Percentiles rank a stretch among this genome's conserved stretches.
phyloP scores from a whole-genome alignment of 2,329 filamentous ascomycete species.

The Penicillium psychrosexuale region DNA sequence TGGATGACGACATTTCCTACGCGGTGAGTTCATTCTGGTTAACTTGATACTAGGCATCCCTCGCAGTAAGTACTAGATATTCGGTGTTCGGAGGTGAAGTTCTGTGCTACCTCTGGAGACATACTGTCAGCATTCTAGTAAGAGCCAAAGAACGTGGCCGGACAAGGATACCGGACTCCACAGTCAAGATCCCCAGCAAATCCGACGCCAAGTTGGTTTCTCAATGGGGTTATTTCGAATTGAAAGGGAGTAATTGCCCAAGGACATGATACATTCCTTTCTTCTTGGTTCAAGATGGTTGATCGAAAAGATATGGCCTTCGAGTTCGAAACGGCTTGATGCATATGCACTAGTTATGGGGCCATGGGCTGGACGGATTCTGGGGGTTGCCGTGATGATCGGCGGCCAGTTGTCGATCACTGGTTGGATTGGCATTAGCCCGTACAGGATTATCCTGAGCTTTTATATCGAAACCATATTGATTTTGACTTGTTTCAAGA shows the following conservation, averaged over 20 bases:
- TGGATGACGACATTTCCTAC: neutral
- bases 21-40: too few relatives aligned
- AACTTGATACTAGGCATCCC: neutral
- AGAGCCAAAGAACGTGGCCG: conserved; percentile 6
- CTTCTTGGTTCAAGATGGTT: neutral
- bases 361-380: neutral
- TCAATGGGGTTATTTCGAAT: neutral
- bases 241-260: neutral
- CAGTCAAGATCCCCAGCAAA: neutral
- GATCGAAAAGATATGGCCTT: neutral
- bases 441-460: neutral
- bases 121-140: neutral
- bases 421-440: neutral
- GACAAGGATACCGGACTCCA: neutral
- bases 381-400: conserved; percentile 2
- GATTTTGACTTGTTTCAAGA: neutral
- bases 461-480: neutral
- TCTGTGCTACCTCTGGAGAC: neutral
- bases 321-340: neutral
- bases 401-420: conserved; percentile 3
- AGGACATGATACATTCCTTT: neutral
- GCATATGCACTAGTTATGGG: neutral
- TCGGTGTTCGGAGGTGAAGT: neutral
- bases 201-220: neutral
- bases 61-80: neutral